Evolutionary conservation across 805 yeast genomes (phyloP), one percentile per base, ranked within the genome.

Genomic region (Priceomyces castillae): DNA sequence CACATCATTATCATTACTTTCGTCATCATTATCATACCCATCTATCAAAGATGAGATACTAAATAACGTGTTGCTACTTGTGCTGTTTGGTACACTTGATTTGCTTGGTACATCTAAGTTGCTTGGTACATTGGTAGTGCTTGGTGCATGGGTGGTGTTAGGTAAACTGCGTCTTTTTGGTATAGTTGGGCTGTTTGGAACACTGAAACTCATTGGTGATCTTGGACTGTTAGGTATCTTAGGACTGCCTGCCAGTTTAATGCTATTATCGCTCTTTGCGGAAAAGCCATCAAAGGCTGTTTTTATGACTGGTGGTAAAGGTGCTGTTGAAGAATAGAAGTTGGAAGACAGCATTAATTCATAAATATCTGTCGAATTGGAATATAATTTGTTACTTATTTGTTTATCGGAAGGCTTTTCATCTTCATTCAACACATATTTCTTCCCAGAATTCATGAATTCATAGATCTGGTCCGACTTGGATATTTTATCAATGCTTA

Each of bases 31-130:
- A 16, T 61, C 67, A 46, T 65, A 65, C 7, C 56, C 51, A 20
- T 61, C 67, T 33, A 64, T 59, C 11, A 65, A 44, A 15, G 66
- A 61, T 2, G 58, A 39, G 45, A 61, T 58, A 31, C 65, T 63
- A 15, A 47, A 37, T 10, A 63, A 36, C 1, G 64, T 56, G 34
- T 51, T 55, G 28, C 56, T 44, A 39, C 65, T 61, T 6, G 26
- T 42, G 15, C 61, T 53, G 12, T 46, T 40, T 10, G 46, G 46
- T 35, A 7, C 19, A 23, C 5, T 41, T 42, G 3, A 22, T 6
- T 30, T 50, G 52, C 7, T 50, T 40, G 19, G 49, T 52, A 34
- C 52, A 50, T 2, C 51, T 37, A 34, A 40, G 37, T 30, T 30
- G n/a, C n/a, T n/a, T n/a, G n/a, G 46, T 35, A 7, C 19, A 23